Evolutionary conservation across 1,139 yeast species (phyloP).

Genomic region (Yamadazyma spencermartinsiae): DNA sequence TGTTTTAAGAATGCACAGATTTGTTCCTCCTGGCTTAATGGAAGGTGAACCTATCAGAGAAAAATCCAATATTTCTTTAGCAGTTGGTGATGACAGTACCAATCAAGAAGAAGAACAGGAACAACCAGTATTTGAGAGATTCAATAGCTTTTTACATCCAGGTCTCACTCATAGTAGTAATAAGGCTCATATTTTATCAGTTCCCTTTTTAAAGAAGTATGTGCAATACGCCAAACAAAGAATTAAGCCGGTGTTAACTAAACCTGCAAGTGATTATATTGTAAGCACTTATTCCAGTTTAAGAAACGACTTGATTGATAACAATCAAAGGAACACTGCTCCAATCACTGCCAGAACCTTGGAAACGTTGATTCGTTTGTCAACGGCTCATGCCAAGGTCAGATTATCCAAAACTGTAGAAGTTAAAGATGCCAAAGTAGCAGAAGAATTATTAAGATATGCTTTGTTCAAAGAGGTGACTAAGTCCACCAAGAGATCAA

Average conservation of each 20-base stretch:
- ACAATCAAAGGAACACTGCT: slow-evolving; percentile 78
- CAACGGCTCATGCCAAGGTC: slow-evolving; percentile 97
- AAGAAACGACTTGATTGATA: slow-evolving; percentile 76
- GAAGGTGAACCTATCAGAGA: slow-evolving; percentile 97
- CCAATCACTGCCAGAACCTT: slow-evolving; percentile 98
- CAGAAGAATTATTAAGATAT: slow-evolving; percentile 80
- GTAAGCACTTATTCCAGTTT: slow-evolving; percentile 77
- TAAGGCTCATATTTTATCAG: slow-evolving; percentile 69
- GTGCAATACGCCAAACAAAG: slow-evolving; percentile 93
- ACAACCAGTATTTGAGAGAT: slow-evolving; percentile 74
- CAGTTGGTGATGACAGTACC: slow-evolving; percentile 72
- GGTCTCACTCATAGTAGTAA: slow-evolving; percentile 52
- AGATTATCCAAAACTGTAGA: slow-evolving; percentile 77
- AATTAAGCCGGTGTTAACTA: slow-evolving; percentile 76
- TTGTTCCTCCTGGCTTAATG: slow-evolving; percentile 79
- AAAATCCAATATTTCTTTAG: slow-evolving; percentile 62
- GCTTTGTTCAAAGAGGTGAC: slow-evolving; percentile 82
- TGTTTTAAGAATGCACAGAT: slow-evolving; percentile 92
- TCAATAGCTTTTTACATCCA: slow-evolving; percentile 79
- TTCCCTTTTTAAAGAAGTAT: slow-evolving; percentile 87
- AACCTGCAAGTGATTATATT: slow-evolving; percentile 78
- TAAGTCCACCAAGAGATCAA: slow-evolving; percentile 35
- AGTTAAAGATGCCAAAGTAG: slow-evolving; percentile 78
- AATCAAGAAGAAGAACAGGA: slow-evolving; percentile 50
- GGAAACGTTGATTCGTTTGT: slow-evolving; percentile 91